Base-by-base conservation (phyloP, 768 basidiomycete genomes). In the Pholiota molesta region DNA sequence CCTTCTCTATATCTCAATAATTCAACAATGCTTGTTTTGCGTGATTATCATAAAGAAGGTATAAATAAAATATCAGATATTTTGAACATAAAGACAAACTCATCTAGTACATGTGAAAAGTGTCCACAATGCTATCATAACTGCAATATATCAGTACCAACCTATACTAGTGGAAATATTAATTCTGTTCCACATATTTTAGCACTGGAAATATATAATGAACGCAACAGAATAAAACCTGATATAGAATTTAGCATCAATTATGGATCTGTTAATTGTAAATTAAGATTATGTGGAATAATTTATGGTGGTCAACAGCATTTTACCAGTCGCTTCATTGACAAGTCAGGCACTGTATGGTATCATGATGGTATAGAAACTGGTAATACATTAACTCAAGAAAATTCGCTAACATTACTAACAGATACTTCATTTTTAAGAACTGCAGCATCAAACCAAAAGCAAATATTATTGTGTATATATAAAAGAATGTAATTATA, bases 301-400 rank as follows among this genome's bases (percentile, higher is more conserved):
- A 62, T 72, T 3, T 73, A 72, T 58, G 45, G 54, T 54, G 69
- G 66, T 13, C 57, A 56, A 1, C 37, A 26, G 13, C 73, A 74
- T 51, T 74, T 71, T 47, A 69, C 64, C 5, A 58, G 52, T 42
- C 35, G 68, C 21, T 44, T 66, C 13, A 61, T 73, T 33, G 59
- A 60, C 51, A 29, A 54, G 11, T 37, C 31, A 44, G 65, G 62
- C 10, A 61, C 19, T 51, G 55, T 72, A 1, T 72, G 69, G 69
- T 73, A 65, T 44, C 62, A 73, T 62, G 69, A 74, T 68, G 70
- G 73, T 28, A 63, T 63, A 10, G 49, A 40, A 17, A 65, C 66
- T 17, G 33, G 52, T 21, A 28, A 37, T 2, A 29, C 2, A 11
- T 62, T 37, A 8, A 8, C 14, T 8, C 33, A 55, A n/a, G 53